phyloP scores from a whole-genome alignment of 2,329 filamentous ascomycete species.

The Immersiporthe knoxdaviesiana region DNA sequence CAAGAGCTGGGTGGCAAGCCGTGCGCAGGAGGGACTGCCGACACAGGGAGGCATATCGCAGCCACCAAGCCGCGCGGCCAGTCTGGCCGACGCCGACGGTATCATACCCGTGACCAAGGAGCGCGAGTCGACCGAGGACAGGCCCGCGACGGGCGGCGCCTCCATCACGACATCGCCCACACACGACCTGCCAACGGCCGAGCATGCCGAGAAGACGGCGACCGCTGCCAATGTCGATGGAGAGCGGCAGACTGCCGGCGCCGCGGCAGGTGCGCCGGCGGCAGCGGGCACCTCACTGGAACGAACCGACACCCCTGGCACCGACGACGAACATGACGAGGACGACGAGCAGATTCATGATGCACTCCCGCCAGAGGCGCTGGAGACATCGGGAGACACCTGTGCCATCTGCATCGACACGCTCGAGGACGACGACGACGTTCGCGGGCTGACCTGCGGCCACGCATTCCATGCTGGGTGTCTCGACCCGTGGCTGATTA shows the following conservation, averaged over 20 bases:
- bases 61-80: slow-evolving; percentile 72
- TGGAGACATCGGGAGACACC: slow-evolving; percentile 83
- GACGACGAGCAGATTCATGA: slow-evolving; percentile 82
- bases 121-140: slow-evolving; percentile 48
- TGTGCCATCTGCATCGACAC: slow-evolving; percentile 97
- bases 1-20: slow-evolving; percentile 87
- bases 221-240: not conserved
- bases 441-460: slow-evolving; percentile 92
- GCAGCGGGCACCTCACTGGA: slow-evolving; percentile 21
- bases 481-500: slow-evolving; percentile 95
- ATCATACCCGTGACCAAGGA: slow-evolving; percentile 53
- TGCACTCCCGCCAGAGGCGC: slow-evolving; percentile 78
- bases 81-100: slow-evolving; percentile 69
- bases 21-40: slow-evolving; percentile 81
- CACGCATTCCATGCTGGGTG: slow-evolving; percentile 97
- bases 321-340: slow-evolving; percentile 57
- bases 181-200: slow-evolving; percentile 18
- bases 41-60: slow-evolving; percentile 82
- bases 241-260: slow-evolving; percentile 22
- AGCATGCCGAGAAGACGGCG: slow-evolving; percentile 25
- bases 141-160: slow-evolving; percentile 38
- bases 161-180: slow-evolving; percentile 37
- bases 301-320: slow-evolving; percentile 21
- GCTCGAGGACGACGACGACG: slow-evolving; percentile 92
- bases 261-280: slow-evolving; percentile 22